Evolutionary conservation across 2,329 filamentous ascomycete species (phyloP).

Genomic region (Endocalyx cinctus): DNA sequence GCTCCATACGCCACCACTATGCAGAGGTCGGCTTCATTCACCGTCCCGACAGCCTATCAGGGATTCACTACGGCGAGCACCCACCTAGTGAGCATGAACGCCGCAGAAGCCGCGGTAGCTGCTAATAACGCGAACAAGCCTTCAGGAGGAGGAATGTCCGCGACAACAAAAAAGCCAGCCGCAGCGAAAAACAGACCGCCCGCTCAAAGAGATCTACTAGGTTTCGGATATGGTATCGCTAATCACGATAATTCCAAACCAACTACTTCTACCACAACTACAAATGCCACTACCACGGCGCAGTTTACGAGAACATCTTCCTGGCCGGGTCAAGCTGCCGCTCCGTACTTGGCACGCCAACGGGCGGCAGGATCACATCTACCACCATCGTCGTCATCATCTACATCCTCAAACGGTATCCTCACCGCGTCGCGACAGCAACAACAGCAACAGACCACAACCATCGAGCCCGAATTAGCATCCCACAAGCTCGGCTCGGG

Average conservation of each 20-base stretch:
- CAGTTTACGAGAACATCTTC: constrained; percentile 17
- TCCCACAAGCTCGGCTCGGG: constrained; percentile 37
- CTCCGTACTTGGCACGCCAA: constrained; percentile 7
- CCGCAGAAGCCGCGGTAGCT: constrained; percentile 33
- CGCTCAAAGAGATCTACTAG: constrained; percentile 25
- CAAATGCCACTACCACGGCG: constrained; percentile 4
- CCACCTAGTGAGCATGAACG: constrained; percentile 41
- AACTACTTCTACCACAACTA: too few relatives aligned
- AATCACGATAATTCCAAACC: constrained; percentile 27
- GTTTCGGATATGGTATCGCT: constrained; percentile 25
- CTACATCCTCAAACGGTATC: too few relatives aligned
- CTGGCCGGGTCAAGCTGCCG: constrained; percentile 12
- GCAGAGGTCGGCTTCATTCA: constrained; percentile 55
- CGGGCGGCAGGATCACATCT: constrained; percentile 4
- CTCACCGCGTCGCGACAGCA: too few relatives aligned
- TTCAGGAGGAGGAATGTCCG: constrained; percentile 8
- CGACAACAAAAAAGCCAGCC: constrained; percentile 14
- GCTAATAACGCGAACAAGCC: constrained; percentile 20
- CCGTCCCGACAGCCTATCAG: constrained; percentile 50
- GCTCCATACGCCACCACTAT: constrained; percentile 55
- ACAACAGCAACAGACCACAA: constrained; percentile 8
- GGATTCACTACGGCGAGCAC: constrained; percentile 60
- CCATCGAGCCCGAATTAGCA: constrained; percentile 28
- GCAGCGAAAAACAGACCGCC: constrained; percentile 18
- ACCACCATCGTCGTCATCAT: constrained; percentile 4